Evolutionary conservation across 2,329 filamentous ascomycete genomes (phyloP).

Genomic region (Neofusicoccum ribis): DNA sequence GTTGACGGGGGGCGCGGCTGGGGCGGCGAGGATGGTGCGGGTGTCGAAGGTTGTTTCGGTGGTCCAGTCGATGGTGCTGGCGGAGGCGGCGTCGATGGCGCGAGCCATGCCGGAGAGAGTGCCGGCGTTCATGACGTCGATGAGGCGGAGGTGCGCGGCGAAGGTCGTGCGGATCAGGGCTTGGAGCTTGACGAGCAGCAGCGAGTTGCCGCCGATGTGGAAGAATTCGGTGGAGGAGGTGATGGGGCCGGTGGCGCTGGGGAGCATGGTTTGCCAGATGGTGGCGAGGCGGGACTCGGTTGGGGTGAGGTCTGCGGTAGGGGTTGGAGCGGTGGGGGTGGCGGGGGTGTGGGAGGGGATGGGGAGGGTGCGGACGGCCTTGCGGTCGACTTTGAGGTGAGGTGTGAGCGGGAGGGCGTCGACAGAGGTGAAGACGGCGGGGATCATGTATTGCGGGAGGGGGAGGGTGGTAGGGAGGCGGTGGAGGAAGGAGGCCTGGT

Average conservation of each 20-base stretch:
- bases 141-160: not conserved
- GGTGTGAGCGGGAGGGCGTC: too few species aligned
- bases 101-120: not conserved
- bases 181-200: conserved; percentile 12
- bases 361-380: too few species aligned
- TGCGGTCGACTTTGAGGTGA: too few species aligned
- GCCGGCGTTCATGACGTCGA: not conserved
- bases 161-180: not conserved
- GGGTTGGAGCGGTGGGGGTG: not conserved
- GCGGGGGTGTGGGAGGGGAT: not conserved
- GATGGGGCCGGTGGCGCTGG: not conserved
- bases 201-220: conserved; percentile 16
- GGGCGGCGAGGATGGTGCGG: too few species aligned
- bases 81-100: not conserved
- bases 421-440: too few species aligned
- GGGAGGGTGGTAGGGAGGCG: too few species aligned
- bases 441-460: too few species aligned
- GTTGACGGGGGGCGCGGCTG: not conserved
- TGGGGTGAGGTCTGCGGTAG: not conserved
- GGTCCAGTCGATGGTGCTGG: not conserved
- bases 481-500: too few species aligned
- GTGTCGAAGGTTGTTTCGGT: not conserved
- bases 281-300: not conserved
- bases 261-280: conserved; percentile 11
- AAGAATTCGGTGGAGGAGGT: conserved; percentile 10